Evolutionary conservation across 1,284 basidiomycete species (phyloP), one percentile per base, ranked within the genome.

Genomic region (Volvariella surrecta): DNA sequence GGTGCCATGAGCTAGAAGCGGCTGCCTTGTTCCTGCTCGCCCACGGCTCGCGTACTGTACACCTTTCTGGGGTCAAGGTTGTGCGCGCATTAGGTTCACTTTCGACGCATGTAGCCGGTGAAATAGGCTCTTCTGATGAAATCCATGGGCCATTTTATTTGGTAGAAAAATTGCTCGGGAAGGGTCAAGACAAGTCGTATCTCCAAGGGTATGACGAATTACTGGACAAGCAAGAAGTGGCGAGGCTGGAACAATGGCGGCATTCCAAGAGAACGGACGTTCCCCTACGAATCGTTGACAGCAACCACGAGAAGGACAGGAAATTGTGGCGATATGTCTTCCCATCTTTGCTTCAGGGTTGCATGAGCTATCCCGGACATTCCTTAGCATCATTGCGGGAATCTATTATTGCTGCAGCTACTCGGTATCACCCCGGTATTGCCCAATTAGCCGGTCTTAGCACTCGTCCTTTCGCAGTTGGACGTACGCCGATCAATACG

Each of bases 1-100:
- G 71, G 43, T 65, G 71, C 34, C 69, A 67, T 39, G 78, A 82
- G 50, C 74, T 93, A 31, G 84, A 88, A 54, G 78, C 80, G 0
- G 83, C 82, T 2, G 79, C 77, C 0, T 58, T 96, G 34, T 91
- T 95, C 59, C 64, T 97, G 18, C 70, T 93, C n/a, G 76, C 84
- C 4, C 80, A 84, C 40, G 74, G 75, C 39, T 63, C 62, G 15
- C 58, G 64, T 35, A 50, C 60, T 2, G 67, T 85, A 6, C 74
- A 76, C 40, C 61, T 60, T 1, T 64, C 71, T 15, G 87, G 83
- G 1, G 68, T 84, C 19, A 79, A 77, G 56, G 62, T 81, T 7
- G 54, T 83, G 10, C 74, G 80, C 37, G 61, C 73, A 35, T 60
- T 87, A 30, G 64, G 70, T 10, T 57, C 61, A 1, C 51, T 79